Conservation (phyloP, 805 yeast genomes). For the Candida cerambycidarum region DNA sequence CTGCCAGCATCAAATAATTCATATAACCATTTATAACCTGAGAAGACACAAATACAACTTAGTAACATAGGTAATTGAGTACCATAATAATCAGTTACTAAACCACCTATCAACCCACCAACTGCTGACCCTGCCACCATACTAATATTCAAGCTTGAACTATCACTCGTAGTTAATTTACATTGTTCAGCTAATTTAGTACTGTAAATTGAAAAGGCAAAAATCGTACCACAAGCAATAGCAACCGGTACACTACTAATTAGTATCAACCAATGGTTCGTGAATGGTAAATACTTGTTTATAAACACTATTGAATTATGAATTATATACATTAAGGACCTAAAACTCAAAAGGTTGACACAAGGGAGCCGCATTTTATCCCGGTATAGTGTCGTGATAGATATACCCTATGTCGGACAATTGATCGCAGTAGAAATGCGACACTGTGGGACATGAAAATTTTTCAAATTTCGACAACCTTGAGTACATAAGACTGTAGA, state of each 20-base stretch:
- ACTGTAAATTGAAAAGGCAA: conserved; percentile 33
- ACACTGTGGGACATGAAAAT: conserved; percentile 1
- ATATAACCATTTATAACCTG: conserved; percentile 31
- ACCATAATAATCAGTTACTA: conserved; percentile 33
- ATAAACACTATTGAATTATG: conserved; percentile 14
- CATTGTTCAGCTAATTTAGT: conserved; percentile 33
- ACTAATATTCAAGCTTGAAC: conserved; percentile 31
- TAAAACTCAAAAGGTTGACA: too few species aligned
- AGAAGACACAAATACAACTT: conserved; percentile 22
- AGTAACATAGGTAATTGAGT: conserved; percentile 33
- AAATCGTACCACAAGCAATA: conserved; percentile 33
- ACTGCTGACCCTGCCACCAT: conserved; percentile 33
- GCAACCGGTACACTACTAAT: conserved; percentile 31
- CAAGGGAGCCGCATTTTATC: conserved; percentile 6
- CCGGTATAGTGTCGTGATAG: neutral
- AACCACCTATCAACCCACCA: conserved; percentile 34
- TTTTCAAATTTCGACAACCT: conserved; percentile 7
- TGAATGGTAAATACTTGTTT: conserved; percentile 23
- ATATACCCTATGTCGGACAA: neutral
- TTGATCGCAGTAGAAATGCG: neutral
- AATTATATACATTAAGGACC: conserved; percentile 9
- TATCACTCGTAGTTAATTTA: conserved; percentile 25
- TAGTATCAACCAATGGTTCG: conserved; percentile 28
- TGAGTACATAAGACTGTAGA: conserved; percentile 2
- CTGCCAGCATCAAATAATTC: conserved; percentile 21